Evolutionary conservation across 441 rosid species (phyloP).

Genomic region (Melastoma candidum): DNA sequence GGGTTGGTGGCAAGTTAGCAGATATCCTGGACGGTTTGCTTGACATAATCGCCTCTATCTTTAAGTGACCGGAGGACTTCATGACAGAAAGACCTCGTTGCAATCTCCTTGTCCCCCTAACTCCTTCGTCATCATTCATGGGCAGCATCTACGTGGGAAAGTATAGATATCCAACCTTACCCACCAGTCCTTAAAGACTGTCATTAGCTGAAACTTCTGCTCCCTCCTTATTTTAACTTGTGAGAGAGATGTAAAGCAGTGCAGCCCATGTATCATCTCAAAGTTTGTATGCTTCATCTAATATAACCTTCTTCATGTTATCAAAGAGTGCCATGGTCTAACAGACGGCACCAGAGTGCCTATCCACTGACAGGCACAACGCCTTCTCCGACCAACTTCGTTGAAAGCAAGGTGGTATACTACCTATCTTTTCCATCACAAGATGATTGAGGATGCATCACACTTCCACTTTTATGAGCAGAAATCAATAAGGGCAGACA

Average conservation of each 20-base stretch:
- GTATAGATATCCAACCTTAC: too few species aligned
- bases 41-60: slow-evolving; percentile 22
- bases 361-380: slow-evolving; percentile 8
- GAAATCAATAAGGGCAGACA: not conserved
- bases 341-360: slow-evolving; percentile 11
- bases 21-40: slow-evolving; percentile 29
- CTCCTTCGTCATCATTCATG: too few species aligned
- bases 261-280: slow-evolving; percentile 14
- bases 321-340: slow-evolving; percentile 12
- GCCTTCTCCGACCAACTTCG: slow-evolving; percentile 4
- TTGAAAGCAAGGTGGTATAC: slow-evolving; percentile 1
- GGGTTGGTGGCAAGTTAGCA: slow-evolving; percentile 28
- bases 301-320: slow-evolving; percentile 9
- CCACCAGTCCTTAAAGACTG: too few species aligned
- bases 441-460: not conserved
- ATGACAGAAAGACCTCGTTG: too few species aligned
- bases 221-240: slow-evolving; percentile 12
- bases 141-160: too few species aligned
- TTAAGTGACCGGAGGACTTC: slow-evolving; percentile 13
- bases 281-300: slow-evolving; percentile 13
- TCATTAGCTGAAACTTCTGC: slow-evolving; percentile 17
- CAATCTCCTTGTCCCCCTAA: too few species aligned
- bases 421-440: slow-evolving; percentile 5
- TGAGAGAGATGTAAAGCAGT: slow-evolving; percentile 10
- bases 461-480: slow-evolving; percentile 7